Evolutionary conservation across 2,329 filamentous ascomycete genomes (phyloP).

Genomic region (Pyricularia sp.): DNA sequence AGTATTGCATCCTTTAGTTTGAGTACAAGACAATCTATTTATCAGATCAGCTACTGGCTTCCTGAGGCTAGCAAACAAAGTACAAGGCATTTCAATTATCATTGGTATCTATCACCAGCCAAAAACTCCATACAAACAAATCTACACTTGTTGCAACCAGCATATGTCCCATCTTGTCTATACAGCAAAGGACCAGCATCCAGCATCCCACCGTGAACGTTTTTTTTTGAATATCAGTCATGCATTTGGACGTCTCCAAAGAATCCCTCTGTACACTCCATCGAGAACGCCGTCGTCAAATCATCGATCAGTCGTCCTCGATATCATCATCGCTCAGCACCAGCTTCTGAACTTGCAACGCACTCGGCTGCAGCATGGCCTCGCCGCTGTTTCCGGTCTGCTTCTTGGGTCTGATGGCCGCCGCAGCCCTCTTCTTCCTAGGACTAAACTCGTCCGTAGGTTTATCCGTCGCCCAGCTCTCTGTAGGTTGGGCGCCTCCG

Average conservation of each 20-base stretch:
- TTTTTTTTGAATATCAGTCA: no score
- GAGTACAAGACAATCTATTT: no score
- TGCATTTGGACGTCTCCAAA: neutral
- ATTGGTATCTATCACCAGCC: neutral
- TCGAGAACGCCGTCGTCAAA: neutral
- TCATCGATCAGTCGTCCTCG: conserved; percentile 40
- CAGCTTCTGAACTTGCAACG: conserved; percentile 47
- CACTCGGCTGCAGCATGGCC: conserved; percentile 17
- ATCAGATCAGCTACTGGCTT: neutral
- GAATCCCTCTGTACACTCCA: neutral
- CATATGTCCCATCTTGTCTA: neutral
- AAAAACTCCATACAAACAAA: neutral
- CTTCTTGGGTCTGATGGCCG: conserved; percentile 7
- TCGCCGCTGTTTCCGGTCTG: conserved; percentile 12
- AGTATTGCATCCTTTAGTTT: no score
- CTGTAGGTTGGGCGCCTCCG: conserved; percentile 15
- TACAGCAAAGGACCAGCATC: neutral
- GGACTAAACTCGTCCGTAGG: conserved; percentile 41
- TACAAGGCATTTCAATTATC: neutral
- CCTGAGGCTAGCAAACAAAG: neutral
- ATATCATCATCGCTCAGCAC: conserved; percentile 77
- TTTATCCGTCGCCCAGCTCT: conserved; percentile 49
- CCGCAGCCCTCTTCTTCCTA: conserved; percentile 25
- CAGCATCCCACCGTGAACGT: neutral
- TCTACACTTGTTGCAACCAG: neutral